These are phyloP conservation scores for Plectranthus barbatus DNA, from an alignment of 257 asterid genomes.

Conservation along the genomic window DNA sequence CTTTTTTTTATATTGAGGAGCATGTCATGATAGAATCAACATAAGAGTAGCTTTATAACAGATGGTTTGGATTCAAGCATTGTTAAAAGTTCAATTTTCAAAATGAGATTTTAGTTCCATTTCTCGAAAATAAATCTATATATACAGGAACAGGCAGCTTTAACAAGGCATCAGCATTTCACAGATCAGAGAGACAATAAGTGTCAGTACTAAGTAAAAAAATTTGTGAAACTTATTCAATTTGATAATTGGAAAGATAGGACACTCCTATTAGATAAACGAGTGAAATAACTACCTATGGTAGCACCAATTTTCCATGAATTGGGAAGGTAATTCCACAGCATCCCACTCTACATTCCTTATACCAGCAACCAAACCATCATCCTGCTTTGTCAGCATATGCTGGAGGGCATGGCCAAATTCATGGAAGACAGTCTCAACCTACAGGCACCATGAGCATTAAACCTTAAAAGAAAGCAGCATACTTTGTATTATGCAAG, in stretches of 20 bases:
- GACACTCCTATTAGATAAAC: background rate
- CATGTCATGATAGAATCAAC: background rate
- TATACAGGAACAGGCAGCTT: background rate
- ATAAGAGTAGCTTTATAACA: background rate
- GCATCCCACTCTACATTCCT: constrained; percentile 97
- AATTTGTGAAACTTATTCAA: background rate
- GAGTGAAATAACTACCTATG: constrained; percentile 47
- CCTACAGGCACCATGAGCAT: constrained; percentile 40
- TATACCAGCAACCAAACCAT: constrained; percentile 98
- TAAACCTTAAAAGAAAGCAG: background rate
- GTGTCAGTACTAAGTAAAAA: background rate
- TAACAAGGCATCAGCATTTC: background rate
- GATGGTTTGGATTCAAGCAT: background rate
- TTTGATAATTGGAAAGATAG: background rate
- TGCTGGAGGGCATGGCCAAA: constrained; percentile 99
- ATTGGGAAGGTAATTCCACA: constrained; percentile 92
- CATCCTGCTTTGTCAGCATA: constrained; percentile 93
- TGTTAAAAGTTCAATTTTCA: background rate
- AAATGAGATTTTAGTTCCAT: background rate
- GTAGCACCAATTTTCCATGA: constrained; percentile 99
- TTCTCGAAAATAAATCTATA: constrained; percentile 3
- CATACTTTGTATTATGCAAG: background rate
- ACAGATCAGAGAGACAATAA: background rate
- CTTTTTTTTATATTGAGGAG: background rate
- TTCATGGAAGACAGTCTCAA: constrained; percentile 97